phyloP scores from a whole-genome alignment of 2,329 filamentous ascomycete genomes.

The Diplodia intermedia region DNA sequence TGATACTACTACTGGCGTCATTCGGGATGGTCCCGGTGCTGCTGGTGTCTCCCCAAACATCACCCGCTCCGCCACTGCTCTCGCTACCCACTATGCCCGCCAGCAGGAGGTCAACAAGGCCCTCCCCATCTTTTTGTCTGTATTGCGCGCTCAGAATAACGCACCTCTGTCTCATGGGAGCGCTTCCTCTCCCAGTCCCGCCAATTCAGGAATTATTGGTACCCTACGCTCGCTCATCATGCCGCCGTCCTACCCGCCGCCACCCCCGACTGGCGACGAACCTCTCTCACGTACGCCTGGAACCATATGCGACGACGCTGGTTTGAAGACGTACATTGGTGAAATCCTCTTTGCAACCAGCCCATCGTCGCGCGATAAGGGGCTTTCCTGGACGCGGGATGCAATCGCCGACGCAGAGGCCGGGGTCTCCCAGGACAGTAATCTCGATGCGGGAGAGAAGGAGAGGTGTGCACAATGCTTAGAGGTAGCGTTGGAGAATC shows the following conservation, averaged over 20 bases:
- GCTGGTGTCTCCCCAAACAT: constrained; percentile 70
- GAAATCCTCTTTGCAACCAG: constrained; percentile 84
- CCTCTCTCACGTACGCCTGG: constrained; percentile 69
- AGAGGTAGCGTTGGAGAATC: constrained; percentile 77
- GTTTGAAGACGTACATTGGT: constrained; percentile 86
- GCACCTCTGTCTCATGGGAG: constrained; percentile 50
- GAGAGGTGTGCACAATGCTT: constrained; percentile 79
- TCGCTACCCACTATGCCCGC: constrained; percentile 79
- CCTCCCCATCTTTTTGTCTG: constrained; percentile 83
- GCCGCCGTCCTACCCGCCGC: constrained; percentile 70
- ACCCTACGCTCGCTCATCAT: constrained; percentile 54
- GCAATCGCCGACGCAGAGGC: constrained; percentile 82
- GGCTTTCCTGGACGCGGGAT: constrained; percentile 87
- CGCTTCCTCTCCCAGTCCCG: constrained; percentile 32
- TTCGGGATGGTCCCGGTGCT: constrained; percentile 38
- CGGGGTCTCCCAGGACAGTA: constrained; percentile 45
- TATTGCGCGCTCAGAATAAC: constrained; percentile 76
- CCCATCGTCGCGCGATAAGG: constrained; percentile 64
- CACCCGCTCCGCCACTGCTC: constrained; percentile 74
- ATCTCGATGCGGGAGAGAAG: constrained; percentile 49
- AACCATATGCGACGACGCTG: constrained; percentile 83
- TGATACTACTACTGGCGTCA: constrained; percentile 67
- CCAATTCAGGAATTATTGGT: constrained; percentile 41
- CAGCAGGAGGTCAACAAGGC: constrained; percentile 70
- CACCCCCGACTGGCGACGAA: constrained; percentile 72